Evolutionary conservation across 371 early-diverging fungal species (phyloP).

Genomic region (Mortierella sp.): DNA sequence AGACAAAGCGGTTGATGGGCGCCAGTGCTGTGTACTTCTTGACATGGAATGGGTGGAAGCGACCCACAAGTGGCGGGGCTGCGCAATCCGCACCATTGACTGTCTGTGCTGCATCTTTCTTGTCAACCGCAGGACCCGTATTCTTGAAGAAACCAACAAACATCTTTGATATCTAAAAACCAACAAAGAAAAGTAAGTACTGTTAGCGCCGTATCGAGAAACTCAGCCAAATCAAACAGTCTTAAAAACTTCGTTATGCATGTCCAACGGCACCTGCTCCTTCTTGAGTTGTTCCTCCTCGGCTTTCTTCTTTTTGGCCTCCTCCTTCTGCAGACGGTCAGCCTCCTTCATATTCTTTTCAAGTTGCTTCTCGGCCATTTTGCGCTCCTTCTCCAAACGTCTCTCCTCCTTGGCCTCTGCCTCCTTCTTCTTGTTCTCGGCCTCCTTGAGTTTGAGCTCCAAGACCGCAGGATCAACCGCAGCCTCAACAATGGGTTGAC

Average conservation of each 20-base stretch:
- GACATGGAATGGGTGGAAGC: conserved; percentile 80
- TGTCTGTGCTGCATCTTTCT: conserved; percentile 35
- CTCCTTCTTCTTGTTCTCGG: conserved; percentile 55
- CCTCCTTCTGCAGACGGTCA: conserved; percentile 57
- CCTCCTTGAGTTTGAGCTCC: conserved; percentile 50
- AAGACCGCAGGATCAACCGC: conserved; percentile 45
- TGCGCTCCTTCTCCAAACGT: conserved; percentile 60
- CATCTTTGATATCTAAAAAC: conserved; percentile 30
- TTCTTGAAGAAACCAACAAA: conserved; percentile 57
- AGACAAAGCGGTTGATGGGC: conserved; percentile 51
- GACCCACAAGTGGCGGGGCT: conserved; percentile 24
- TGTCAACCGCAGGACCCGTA: conserved; percentile 13
- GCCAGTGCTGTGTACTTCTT: conserved; percentile 68
- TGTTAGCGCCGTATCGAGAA: neutral
- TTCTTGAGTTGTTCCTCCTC: conserved; percentile 54
- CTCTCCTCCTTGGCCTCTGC: conserved; percentile 52
- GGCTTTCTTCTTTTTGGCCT: conserved; percentile 59
- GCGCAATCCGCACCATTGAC: conserved; percentile 34
- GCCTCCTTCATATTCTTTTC: conserved; percentile 61
- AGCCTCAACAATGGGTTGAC: conserved; percentile 38
- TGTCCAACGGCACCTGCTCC: conserved; percentile 31
- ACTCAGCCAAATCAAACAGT: neutral
- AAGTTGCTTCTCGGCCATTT: conserved; percentile 58
- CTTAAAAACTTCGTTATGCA: neutral
- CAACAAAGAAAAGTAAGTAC: neutral